phyloP scores from a whole-genome alignment of 345 rosid species.

The Citrus australasica region DNA sequence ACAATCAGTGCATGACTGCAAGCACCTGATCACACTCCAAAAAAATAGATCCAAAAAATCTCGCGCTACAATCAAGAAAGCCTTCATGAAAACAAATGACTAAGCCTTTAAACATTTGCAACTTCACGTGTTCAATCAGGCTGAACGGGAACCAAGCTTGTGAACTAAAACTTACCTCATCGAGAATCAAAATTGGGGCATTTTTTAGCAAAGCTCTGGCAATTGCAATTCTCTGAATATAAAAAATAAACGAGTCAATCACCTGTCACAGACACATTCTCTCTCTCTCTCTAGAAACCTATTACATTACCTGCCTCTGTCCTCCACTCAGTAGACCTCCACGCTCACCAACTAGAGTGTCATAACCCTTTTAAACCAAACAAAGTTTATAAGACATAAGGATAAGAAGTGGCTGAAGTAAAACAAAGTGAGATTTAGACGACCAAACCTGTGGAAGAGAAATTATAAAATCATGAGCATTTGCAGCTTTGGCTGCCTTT shows the following conservation, averaged over 20 bases:
- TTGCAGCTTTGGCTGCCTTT: constrained; percentile 94
- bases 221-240: constrained; percentile 81
- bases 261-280: constrained; percentile 2
- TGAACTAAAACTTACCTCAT: constrained; percentile 52
- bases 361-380: constrained; percentile 67
- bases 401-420: constrained; percentile 10
- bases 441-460: constrained; percentile 82
- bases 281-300: background rate
- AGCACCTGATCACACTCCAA: too few species aligned
- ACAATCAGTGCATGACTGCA: too few species aligned
- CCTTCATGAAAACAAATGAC: background rate
- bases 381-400: background rate
- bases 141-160: background rate
- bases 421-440: constrained; percentile 4
- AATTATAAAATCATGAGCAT: constrained; percentile 92
- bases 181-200: constrained; percentile 81
- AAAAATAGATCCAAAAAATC: background rate
- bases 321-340: constrained; percentile 96
- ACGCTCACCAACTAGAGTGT: constrained; percentile 86
- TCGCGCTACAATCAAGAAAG: background rate
- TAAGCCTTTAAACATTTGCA: background rate
- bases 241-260: constrained; percentile 8
- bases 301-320: constrained; percentile 71
- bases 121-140: background rate
- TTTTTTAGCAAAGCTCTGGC: constrained; percentile 87